These are phyloP conservation scores for Fusarium succisae DNA, from an alignment of 2,329 filamentous ascomycete species.

Conservation along the genomic window DNA sequence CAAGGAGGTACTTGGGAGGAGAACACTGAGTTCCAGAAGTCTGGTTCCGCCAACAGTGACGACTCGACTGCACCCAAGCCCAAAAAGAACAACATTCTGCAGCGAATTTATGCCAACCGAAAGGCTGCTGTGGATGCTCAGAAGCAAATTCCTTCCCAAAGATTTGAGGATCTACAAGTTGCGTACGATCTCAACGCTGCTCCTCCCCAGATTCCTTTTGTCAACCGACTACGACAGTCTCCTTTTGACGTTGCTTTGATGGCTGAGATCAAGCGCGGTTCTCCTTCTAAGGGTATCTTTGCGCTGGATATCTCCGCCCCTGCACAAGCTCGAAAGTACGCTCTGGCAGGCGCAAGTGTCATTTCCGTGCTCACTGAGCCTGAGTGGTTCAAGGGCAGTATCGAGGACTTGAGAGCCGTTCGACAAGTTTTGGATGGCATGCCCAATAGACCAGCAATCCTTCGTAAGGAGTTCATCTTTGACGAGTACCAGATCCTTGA, in stretches of 20 bases:
- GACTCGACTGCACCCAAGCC: constrained; percentile 42
- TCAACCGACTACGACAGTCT: constrained; percentile 80
- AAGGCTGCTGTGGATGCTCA: constrained; percentile 80
- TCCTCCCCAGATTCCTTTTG: constrained; percentile 83
- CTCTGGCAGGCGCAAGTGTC: constrained; percentile 91
- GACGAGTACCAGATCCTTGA: constrained; percentile 98
- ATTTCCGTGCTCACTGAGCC: constrained; percentile 99
- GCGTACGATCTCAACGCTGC: constrained; percentile 86
- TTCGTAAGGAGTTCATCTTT: constrained; percentile 97
- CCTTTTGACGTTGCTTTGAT: constrained; percentile 91
- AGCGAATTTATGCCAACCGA: constrained; percentile 88
- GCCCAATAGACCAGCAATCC: constrained; percentile 88
- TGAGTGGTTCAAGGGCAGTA: constrained; percentile 98
- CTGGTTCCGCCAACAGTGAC: constrained; percentile 43
- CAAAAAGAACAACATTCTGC: constrained; percentile 85
- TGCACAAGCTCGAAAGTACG: constrained; percentile 89
- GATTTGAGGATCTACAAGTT: constrained; percentile 84
- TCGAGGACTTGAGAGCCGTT: constrained; percentile 90
- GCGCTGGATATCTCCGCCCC: constrained; percentile 88
- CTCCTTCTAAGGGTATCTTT: constrained; percentile 95
- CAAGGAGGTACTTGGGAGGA: constrained; percentile 92
- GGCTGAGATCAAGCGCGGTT: constrained; percentile 97
- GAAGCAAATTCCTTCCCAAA: constrained; percentile 84
- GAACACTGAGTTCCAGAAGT: constrained; percentile 68
- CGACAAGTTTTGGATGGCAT: constrained; percentile 89